phyloP scores from a whole-genome alignment of 2,329 filamentous ascomycete genomes.

The Byssothecium circinans region DNA sequence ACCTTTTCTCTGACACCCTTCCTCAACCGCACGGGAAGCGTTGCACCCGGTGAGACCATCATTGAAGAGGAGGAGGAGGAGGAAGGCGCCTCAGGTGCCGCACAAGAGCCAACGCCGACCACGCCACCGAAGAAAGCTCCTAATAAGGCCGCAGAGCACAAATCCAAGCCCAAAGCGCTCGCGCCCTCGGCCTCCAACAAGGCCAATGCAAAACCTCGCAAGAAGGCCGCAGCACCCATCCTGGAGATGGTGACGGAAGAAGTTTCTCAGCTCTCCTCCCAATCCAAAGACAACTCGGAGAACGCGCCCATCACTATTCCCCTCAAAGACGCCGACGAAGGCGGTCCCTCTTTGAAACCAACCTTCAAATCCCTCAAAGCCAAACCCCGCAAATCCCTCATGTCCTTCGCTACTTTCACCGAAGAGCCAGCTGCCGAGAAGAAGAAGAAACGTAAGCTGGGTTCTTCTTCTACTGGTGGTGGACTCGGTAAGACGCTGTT shows the following conservation, averaged over 20 bases:
- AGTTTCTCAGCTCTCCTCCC: slow-evolving; percentile 28
- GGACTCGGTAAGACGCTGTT: slow-evolving; percentile 68
- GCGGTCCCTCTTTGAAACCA: slow-evolving; percentile 39
- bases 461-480: slow-evolving; percentile 50
- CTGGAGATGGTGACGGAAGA: slow-evolving; percentile 52
- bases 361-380: slow-evolving; percentile 52
- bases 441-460: slow-evolving; percentile 74
- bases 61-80: slow-evolving; percentile 37
- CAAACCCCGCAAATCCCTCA: slow-evolving; percentile 46
- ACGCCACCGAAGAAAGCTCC: slow-evolving; percentile 31
- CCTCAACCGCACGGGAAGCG: slow-evolving; percentile 71
- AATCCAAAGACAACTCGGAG: slow-evolving; percentile 44
- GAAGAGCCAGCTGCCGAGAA: slow-evolving; percentile 44
- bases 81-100: slow-evolving; percentile 19
- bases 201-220: slow-evolving; percentile 48
- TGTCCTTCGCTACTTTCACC: slow-evolving; percentile 48
- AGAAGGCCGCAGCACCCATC: slow-evolving; percentile 40
- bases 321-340: slow-evolving; percentile 39
- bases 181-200: slow-evolving; percentile 50
- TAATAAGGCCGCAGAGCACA: slow-evolving; percentile 32
- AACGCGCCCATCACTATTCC: slow-evolving; percentile 38
- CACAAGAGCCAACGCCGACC: slow-evolving; percentile 32
- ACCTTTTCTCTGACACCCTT: slow-evolving; percentile 94
- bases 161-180: slow-evolving; percentile 43
- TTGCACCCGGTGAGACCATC: slow-evolving; percentile 51